Evolutionary conservation across 768 basidiomycete genomes (phyloP), one percentile per base, ranked within the genome.

Genomic region (Leucogyrophana mollusca): DNA sequence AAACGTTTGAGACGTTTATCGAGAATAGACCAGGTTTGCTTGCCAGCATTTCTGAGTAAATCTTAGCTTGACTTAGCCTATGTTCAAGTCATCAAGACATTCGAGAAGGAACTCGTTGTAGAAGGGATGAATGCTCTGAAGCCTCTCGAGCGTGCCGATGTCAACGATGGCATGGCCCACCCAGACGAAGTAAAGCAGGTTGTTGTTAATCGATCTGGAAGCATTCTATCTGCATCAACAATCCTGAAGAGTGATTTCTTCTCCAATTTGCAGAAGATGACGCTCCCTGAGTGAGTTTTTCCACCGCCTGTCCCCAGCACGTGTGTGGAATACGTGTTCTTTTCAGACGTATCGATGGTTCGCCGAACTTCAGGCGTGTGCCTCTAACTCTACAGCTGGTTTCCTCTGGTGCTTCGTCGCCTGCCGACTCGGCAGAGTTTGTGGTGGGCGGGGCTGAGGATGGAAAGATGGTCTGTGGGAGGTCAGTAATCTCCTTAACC

Each of bases 201-300:
- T 3, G 94, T 99, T 24, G 75, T 82, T 30, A 89, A 87, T 55
- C 82, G 96, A 33, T 77, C 80, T 8, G 96, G 96, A 8, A 80
- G 77, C 50, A 89, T 98, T 47, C 69, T 98, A 0, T 95, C 91
- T 10, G 89, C 92, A 2, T 90, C 84, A 4, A 92, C 94, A 1
- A 96, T 98, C 55, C 72, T 98, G 59, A 99, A 99, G 72, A 91
- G 88, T 57, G 92, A 94, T 61, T 92, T 93, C 74, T 94, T 94
- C 76, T 83, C 83, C 5, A 90, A 90, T 59, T 61, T 98, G 24
- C 96, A 98, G 69, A 98, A 97, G 72, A 92, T 96, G 84, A 90
- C 90, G 3, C 72, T 99, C 2, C 90, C 94, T 0, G 96, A 98
- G 88, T 94, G 50, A 51, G 85, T 70, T 3, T 20, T 51, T 43